Conservation (phyloP, 306 rosid genomes). For the Pachyrhizus erosus region DNA sequence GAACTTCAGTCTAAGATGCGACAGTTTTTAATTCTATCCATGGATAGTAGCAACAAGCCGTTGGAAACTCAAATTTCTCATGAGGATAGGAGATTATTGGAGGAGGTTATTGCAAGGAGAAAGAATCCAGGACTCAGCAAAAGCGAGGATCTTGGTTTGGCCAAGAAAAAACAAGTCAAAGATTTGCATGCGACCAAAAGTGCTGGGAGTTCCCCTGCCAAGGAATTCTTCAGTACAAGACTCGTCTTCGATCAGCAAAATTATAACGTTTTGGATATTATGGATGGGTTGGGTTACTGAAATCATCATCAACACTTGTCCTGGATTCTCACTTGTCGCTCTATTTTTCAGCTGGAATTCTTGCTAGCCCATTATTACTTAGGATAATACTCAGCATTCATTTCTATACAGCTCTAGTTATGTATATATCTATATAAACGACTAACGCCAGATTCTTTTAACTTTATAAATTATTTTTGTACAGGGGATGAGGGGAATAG, state of each 20-base stretch:
- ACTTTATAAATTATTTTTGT: neutral
- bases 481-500: neutral
- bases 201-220: conserved; percentile 65
- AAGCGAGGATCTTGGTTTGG: conserved; percentile 61
- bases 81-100: conserved; percentile 65
- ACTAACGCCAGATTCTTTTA: neutral
- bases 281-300: conserved; percentile 62
- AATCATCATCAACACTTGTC: neutral
- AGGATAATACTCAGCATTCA: conserved; percentile 22
- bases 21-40: conserved; percentile 45
- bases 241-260: conserved; percentile 30
- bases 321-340: neutral
- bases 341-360: conserved; percentile 12
- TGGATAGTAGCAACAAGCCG: conserved; percentile 38
- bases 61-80: conserved; percentile 51
- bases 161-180: conserved; percentile 44
- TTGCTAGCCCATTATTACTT: neutral
- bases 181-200: conserved; percentile 57
- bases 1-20: conserved; percentile 70
- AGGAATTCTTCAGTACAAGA: conserved; percentile 42
- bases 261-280: conserved; percentile 57
- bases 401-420: neutral
- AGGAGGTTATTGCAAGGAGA: conserved; percentile 59
- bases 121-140: conserved; percentile 63
- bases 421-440: conserved; percentile 34